Percentiles rank a stretch among this genome's conserved stretches.
These are phyloP conservation scores for Rhodotorula graminis DNA, from an alignment of 768 basidiomycete species.

Conservation along the genomic window DNA sequence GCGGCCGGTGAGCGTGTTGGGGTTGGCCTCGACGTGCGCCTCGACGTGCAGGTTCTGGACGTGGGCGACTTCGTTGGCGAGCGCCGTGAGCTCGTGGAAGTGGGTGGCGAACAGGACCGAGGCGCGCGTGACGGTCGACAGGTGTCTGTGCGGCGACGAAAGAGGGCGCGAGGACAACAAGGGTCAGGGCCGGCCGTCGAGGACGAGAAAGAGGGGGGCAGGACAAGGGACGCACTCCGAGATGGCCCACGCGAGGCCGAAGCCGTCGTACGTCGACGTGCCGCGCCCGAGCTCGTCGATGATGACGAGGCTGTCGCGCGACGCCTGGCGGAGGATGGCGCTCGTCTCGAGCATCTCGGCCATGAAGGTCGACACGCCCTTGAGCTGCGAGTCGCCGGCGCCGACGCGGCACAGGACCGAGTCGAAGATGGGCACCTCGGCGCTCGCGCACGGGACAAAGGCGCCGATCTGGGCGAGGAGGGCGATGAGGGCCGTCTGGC, in stretches of 20 bases:
- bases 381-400: conserved; percentile 93
- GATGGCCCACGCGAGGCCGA: conserved; percentile 97
- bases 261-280: conserved; percentile 82
- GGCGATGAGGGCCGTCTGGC: conserved; percentile 85
- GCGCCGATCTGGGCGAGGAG: conserved; percentile 94
- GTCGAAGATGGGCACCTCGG: conserved; percentile 85
- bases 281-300: conserved; percentile 96
- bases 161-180: neutral
- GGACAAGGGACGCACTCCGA: conserved; percentile 75
- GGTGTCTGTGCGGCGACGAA: conserved; percentile 59
- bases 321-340: conserved; percentile 84
- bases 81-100: conserved; percentile 91
- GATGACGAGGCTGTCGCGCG: conserved; percentile 86
- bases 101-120: conserved; percentile 95
- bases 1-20: conserved; percentile 49
- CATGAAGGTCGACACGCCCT: conserved; percentile 99
- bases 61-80: conserved; percentile 76
- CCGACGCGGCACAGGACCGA: conserved; percentile 93
- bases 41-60: conserved; percentile 95
- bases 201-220: neutral
- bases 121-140: conserved; percentile 83
- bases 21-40: conserved; percentile 69
- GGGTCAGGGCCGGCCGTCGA: neutral
- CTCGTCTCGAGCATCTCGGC: conserved; percentile 99
- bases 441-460: conserved; percentile 87